Percentiles rank a stretch among this genome's conserved stretches.
These are phyloP conservation scores for Chlorella sp. DNA, from an alignment of 139 green algal genomes.

Conservation along the genomic window DNA sequence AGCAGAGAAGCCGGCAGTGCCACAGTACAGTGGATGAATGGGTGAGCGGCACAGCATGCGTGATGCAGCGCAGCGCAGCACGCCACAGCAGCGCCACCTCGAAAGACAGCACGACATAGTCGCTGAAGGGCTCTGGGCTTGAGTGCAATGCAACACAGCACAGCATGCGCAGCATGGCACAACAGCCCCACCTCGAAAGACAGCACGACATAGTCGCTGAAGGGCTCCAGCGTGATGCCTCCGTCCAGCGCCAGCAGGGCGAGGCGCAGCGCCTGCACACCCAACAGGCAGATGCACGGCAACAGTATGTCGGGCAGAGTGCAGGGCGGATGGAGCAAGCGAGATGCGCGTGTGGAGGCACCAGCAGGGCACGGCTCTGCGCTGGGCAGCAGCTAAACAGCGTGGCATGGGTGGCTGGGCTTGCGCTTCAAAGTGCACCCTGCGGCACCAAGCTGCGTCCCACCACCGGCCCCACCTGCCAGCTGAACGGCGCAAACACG, in stretches of 20 bases:
- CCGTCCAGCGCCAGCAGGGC: constrained; percentile 30
- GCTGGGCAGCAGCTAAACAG: not conserved
- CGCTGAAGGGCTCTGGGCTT: not conserved
- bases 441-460: not conserved
- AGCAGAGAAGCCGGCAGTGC: not conserved
- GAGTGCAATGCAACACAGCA: not conserved
- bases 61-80: too few relatives aligned
- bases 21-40: not conserved
- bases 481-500: constrained; percentile 28
- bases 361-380: not conserved
- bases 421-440: too few relatives aligned
- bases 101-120: not conserved
- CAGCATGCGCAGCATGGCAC: too few relatives aligned
- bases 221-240: constrained; percentile 36
- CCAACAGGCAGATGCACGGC: not conserved
- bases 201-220: not conserved
- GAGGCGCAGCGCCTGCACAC: not conserved
- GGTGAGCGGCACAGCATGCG: not conserved
- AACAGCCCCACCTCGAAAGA: not conserved
- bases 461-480: not conserved
- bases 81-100: too few relatives aligned
- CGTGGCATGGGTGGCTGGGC: too few relatives aligned
- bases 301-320: not conserved
- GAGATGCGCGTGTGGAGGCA: not conserved
- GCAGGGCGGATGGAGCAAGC: not conserved